Evolutionary conservation across 371 early-diverging fungal species (phyloP).

Genomic region (Mucor circinelloides): DNA sequence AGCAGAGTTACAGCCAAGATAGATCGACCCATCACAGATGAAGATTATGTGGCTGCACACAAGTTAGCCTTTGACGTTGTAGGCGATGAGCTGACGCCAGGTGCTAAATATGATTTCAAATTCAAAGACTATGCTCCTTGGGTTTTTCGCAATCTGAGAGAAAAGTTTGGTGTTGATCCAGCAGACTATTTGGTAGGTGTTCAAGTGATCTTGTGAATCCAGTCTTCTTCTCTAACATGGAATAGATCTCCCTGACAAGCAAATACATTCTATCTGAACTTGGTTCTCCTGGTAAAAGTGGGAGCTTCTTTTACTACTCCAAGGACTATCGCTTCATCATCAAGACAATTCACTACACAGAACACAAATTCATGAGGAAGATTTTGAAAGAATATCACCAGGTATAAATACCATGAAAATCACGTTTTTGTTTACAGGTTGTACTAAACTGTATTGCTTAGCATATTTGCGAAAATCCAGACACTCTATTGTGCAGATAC

Average conservation of each 20-base stretch:
- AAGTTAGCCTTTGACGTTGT: constrained; percentile 94
- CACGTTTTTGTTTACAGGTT: background rate
- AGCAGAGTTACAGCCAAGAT: constrained; percentile 86
- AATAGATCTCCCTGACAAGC: constrained; percentile 88
- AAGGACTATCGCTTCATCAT: constrained; percentile 98
- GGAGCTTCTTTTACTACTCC: constrained; percentile 97
- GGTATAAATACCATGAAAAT: constrained; percentile 34
- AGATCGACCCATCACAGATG: constrained; percentile 64
- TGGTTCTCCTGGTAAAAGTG: constrained; percentile 96
- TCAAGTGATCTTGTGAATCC: too few relatives aligned
- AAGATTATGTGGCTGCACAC: constrained; percentile 88
- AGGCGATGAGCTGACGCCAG: constrained; percentile 93
- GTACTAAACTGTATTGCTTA: constrained; percentile 26
- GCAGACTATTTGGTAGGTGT: constrained; percentile 87
- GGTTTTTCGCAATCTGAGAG: constrained; percentile 91
- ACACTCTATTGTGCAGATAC: constrained; percentile 92
- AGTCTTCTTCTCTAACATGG: background rate
- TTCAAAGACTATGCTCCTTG: constrained; percentile 98
- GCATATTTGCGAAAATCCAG: constrained; percentile 88
- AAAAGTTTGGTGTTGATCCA: constrained; percentile 87
- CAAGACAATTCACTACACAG: constrained; percentile 95
- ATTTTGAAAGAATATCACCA: constrained; percentile 88
- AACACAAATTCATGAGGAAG: constrained; percentile 91
- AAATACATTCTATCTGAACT: constrained; percentile 96
- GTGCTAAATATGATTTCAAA: constrained; percentile 96